Evolutionary conservation across 495 filamentous ascomycete species (phyloP), one percentile per base, ranked within the genome.

Genomic region (Aspergillus taichungensis): DNA sequence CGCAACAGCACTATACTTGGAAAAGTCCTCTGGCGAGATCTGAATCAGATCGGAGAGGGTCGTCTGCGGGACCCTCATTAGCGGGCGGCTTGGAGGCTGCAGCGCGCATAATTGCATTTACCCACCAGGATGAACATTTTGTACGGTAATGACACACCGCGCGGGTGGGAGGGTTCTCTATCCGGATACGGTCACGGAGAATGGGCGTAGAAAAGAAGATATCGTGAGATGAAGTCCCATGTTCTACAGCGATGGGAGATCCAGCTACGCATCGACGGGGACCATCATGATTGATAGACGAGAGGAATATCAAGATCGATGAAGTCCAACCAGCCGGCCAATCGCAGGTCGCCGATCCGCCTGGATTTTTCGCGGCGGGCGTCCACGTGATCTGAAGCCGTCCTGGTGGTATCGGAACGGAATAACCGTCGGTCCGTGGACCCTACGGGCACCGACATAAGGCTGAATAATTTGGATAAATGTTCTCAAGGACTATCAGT

Each of bases 1-100:
- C 2, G 87, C 86, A 30, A 83, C 75, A 6, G 72, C 68, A 54
- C 85, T 89, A 38, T 80, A 74, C 55, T 88, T 91, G 31, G 78
- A 69, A 58, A 96, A 92, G 56, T 95, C 85, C 55, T 87, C 72
- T 2, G 92, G 92, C 8, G 74, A 70, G 64, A 98, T 92, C 67
- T 92, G 84, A 43, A 98, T 85, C 51, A 97, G 75, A 71, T 98
- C 92, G 47, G 85, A 79, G 51, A 98, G 80, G 34, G 87, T 79
- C 13, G 77, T 79, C 78, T 80, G 52, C 10, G 42, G 12, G 18
- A 35, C 30, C 34, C 43, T 34, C 24, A 53, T 61, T 40, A 61
- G 53, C 35, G 18, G 18, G 18, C 18, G 18, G 18, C 18, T 24
- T 24, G 18, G 18, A 24, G 18, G 18, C 18, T 24, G 18, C 18